Conservation (phyloP, 2,329 filamentous ascomycete species). For the Periconia macrospinosa region DNA sequence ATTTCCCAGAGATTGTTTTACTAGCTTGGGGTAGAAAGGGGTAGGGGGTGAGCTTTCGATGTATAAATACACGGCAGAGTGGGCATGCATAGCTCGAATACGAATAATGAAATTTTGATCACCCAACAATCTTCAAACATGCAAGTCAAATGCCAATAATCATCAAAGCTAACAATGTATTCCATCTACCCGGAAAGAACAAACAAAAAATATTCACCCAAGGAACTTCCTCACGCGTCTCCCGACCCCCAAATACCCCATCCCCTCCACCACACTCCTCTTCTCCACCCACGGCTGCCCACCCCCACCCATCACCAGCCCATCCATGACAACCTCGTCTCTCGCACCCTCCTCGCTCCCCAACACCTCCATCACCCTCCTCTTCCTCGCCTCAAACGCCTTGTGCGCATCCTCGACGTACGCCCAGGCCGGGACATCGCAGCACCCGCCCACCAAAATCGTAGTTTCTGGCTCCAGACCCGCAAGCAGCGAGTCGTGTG, state of each 20-base stretch:
- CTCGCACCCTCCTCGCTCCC: constrained; percentile 7
- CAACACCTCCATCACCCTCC: neutral
- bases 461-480: constrained; percentile 28
- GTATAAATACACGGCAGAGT: too few relatives aligned
- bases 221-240: constrained; percentile 35
- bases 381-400: neutral
- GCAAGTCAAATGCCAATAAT: too few relatives aligned
- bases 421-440: constrained; percentile 38
- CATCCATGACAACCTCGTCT: constrained; percentile 4
- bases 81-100: too few relatives aligned
- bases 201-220: neutral
- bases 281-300: constrained; percentile 27
- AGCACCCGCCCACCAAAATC: constrained; percentile 35
- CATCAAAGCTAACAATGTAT: too few relatives aligned
- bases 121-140: too few relatives aligned
- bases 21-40: too few relatives aligned
- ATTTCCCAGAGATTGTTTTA: too few relatives aligned
- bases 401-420: constrained; percentile 35
- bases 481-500: constrained; percentile 26
- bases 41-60: too few relatives aligned
- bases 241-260: constrained; percentile 34
- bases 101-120: too few relatives aligned
- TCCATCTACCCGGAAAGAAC: neutral
- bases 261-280: constrained; percentile 18
- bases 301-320: constrained; percentile 3